Base-by-base conservation (phyloP, 495 filamentous ascomycete genomes). In the Staphylotrichum tortipilum region DNA sequence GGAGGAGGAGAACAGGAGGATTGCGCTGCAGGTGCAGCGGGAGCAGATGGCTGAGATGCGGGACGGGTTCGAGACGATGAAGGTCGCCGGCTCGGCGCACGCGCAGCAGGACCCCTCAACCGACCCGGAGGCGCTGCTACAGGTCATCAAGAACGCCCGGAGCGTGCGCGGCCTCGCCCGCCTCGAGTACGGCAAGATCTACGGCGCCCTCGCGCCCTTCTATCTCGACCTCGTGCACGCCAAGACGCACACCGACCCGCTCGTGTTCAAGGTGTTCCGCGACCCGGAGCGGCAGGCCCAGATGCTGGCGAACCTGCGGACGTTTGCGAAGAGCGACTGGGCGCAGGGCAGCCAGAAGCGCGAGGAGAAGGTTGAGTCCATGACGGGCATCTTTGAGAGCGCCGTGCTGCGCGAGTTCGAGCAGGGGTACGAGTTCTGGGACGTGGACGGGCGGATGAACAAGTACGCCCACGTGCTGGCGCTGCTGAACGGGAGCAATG, bases 371-470 rank as follows among this genome's bases (percentile, higher is more conserved):
- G 67, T 99, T 23, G 74, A 80, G 17, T 69, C 69, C n/a, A 87
- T 92, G 72, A 75, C 84, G 36, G 76, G 76, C 22, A 84, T 91
- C 56, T 97, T 99, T 57, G 90, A 97, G 66, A 89, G 83, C 47
- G 88, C 89, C 3, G 90, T 91, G 7, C 67, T 94, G 44, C 78
- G 84, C 44, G 91, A 97, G 65, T 97, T 97, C 59, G 86, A 94
- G 63, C 85, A 85, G 54, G 94, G 86, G 4, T 89, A 89, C 53
- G 88, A 94, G 63, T 80, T 80, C n/a, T 84, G 83, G 62, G 91
- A 99, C 67, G 80, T 94, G 44, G 84, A 95, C 56, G 89, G 86
- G 10, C 75, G 80, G 31, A 94, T 95, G 89, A 79, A 78, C 47
- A 79, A 85, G 64, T 97, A 95, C 68, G 88, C 89, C 9, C 80